Percentiles rank a stretch among this genome's conserved stretches.
Conservation (phyloP, 306 rosid species). For the Lathyrus aphaca region DNA sequence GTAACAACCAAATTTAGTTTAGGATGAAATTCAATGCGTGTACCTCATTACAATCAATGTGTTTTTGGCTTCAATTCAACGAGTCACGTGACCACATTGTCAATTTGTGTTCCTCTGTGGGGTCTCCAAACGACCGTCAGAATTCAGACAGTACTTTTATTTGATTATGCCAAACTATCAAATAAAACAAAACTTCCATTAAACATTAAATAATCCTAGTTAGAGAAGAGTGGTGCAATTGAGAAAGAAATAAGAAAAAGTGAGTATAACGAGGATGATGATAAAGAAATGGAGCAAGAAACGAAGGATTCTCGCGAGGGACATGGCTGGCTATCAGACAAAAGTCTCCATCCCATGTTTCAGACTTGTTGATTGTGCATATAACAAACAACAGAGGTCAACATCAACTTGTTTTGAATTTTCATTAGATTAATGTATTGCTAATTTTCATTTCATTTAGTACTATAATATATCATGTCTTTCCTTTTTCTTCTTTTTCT, state of each 20-base stretch:
- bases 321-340: constrained; percentile 40
- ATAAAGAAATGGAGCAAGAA: neutral
- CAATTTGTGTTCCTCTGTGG: constrained; percentile 40
- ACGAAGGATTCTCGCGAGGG: constrained; percentile 42
- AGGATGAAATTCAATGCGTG: constrained; percentile 39
- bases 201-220: neutral
- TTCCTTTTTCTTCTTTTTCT: too few relatives aligned
- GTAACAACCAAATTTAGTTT: constrained; percentile 31
- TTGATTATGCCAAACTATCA: neutral
- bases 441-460: neutral
- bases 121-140: constrained; percentile 44
- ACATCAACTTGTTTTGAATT: neutral
- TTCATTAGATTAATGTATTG: neutral
- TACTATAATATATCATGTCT: too few relatives aligned
- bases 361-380: constrained; percentile 30
- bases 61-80: constrained; percentile 36
- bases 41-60: constrained; percentile 36
- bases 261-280: neutral
- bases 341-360: constrained; percentile 36
- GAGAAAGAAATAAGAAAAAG: neutral
- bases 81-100: constrained; percentile 48
- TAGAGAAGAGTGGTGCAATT: constrained; percentile 4
- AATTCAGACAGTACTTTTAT: constrained; percentile 31
- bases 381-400: neutral
- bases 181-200: constrained; percentile 16